Percentiles rank a stretch among this genome's conserved stretches.
Conservation (phyloP, 2,329 filamentous ascomycete species). For the Tolypocladium pustulatum region DNA sequence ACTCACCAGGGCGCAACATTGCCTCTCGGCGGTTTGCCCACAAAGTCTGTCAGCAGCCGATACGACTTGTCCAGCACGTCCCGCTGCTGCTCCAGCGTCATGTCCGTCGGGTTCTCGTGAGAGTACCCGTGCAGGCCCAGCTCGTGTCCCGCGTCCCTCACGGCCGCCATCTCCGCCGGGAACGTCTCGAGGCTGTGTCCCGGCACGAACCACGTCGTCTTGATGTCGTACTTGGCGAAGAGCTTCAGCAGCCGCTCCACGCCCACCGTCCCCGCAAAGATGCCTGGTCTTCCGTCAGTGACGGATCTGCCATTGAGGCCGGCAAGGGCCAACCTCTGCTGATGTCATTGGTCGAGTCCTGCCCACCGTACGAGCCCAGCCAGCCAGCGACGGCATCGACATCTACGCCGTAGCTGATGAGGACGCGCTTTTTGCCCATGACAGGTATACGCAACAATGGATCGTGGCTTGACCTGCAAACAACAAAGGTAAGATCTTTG, state of each 20-base stretch:
- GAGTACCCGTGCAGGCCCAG: slow-evolving; percentile 59
- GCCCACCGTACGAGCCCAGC: slow-evolving; percentile 64
- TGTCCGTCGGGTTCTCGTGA: slow-evolving; percentile 62
- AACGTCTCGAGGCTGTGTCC: slow-evolving; percentile 39
- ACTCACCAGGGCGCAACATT: slow-evolving; percentile 54
- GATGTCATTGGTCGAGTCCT: slow-evolving; percentile 64
- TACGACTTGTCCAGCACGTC: slow-evolving; percentile 69
- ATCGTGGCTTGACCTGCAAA: neutral
- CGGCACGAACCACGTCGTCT: slow-evolving; percentile 45
- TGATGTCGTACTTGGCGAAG: slow-evolving; percentile 63
- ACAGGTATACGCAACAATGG: neutral
- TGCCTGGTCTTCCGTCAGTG: slow-evolving; percentile 29
- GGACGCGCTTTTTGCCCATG: slow-evolving; percentile 1
- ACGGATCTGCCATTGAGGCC: neutral
- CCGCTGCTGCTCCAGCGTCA: slow-evolving; percentile 65
- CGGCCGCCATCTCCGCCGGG: slow-evolving; percentile 31
- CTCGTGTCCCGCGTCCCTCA: slow-evolving; percentile 36
- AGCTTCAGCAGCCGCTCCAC: slow-evolving; percentile 57
- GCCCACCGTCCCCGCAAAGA: slow-evolving; percentile 60
- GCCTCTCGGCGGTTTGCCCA: slow-evolving; percentile 59
- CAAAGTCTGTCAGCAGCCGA: slow-evolving; percentile 57
- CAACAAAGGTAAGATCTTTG: neutral
- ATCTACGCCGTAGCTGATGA: slow-evolving; percentile 53
- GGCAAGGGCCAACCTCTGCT: slow-evolving; percentile 42
- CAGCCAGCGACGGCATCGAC: slow-evolving; percentile 69